phyloP scores from a whole-genome alignment of 2,329 filamentous ascomycete species.

The Tolypocladium tropicale region DNA sequence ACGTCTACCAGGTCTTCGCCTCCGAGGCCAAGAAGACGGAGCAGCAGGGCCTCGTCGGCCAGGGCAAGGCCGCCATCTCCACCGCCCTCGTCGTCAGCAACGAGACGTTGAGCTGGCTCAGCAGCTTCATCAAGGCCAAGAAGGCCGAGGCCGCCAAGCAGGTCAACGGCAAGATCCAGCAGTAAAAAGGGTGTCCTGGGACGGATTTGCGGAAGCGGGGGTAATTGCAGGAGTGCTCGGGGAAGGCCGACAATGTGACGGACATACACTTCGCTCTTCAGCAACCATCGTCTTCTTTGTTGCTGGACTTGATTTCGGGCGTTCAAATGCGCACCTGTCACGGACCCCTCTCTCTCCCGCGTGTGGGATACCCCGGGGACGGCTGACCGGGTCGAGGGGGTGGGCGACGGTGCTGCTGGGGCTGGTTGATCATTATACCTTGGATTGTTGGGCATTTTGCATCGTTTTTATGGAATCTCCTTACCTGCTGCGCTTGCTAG shows the following conservation, averaged over 20 bases:
- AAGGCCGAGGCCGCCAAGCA: constrained; percentile 50
- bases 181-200: constrained; percentile 14
- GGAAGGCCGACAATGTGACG: background rate
- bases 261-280: background rate
- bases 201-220: background rate
- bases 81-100: constrained; percentile 57
- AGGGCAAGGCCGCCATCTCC: constrained; percentile 58
- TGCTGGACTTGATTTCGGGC: background rate
- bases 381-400: background rate
- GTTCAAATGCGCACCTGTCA: background rate
- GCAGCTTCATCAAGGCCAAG: constrained; percentile 47
- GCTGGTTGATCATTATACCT: constrained; percentile 1
- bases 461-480: background rate
- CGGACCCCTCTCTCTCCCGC: background rate
- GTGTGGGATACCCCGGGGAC: background rate
- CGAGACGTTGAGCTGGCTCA: constrained; percentile 53
- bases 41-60: constrained; percentile 53
- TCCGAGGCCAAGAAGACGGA: constrained; percentile 53
- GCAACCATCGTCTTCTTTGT: background rate
- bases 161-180: constrained; percentile 39
- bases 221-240: too few species aligned
- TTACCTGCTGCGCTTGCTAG: background rate
- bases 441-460: background rate
- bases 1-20: constrained; percentile 46
- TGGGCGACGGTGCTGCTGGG: background rate